Base-by-base conservation (phyloP, 1,284 basidiomycete species). In the Apiotrichum laibachii region DNA sequence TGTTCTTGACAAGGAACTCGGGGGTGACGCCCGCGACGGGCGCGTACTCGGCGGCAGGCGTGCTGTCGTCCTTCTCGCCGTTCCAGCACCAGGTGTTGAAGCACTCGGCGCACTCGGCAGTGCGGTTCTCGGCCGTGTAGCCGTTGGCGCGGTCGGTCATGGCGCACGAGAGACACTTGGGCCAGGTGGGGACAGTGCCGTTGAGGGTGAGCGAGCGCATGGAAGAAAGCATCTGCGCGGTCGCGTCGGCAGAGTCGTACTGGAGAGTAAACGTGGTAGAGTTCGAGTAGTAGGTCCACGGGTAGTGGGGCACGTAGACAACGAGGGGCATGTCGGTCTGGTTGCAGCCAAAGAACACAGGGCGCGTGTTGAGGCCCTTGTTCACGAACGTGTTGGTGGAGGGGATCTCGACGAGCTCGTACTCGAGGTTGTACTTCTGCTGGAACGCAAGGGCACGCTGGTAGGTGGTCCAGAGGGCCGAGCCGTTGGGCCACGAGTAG, bases 401-500 rank as follows among this genome's bases (percentile, higher is more conserved):
- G 0, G 81, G 81, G n/a, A 82, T 76, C 18, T 67, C 53, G 1
- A 80, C 80, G 71, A 82, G 79, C 9, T 73, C 62, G 56, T 77
- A 69, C 15, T 61, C 47, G 16, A 75, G 65, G 52, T 72, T 56
- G 44, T 70, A 60, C 21, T 61, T 64, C 60, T 56, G 55, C 6
- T 69, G 65, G 13, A 74, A 66, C 15, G 65, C 51, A 26, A 54
- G 42, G 21, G 69, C 62, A 53, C 73, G 64, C 55, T 68, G 67
- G 61, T 68, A 78, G 2, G 71, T 73, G 46, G 69, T 73, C 46
- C 60, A 69, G 5, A 82, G 69, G 3, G 80, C 72, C 0, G 81
- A 79, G 6, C 81, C 81, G 68, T 84, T 84, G 4, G 82, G 81
- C 80, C 80, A 84, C 33, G 60, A 72, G 56, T 77, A 75, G 33